A percentile compares a stretch with the other conserved stretches of the same genome.
Evolutionary conservation across 176 grass and related monocot species (phyloP).

Genomic region (Canna indica): DNA sequence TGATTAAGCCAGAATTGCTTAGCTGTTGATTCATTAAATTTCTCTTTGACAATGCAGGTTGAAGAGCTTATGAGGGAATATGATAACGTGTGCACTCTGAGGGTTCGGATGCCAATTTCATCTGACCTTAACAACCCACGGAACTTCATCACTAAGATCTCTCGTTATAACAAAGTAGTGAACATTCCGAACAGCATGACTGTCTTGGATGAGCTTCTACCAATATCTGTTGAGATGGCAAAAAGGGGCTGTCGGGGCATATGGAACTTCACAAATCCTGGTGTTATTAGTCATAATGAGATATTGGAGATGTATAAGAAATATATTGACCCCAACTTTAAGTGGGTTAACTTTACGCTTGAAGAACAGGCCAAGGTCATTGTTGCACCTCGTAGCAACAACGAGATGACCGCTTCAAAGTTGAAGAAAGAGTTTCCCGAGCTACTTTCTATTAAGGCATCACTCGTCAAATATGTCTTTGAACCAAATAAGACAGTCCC

Average conservation of each 20-base stretch:
- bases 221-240: slow-evolving; percentile 52
- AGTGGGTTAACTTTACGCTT: slow-evolving; percentile 51
- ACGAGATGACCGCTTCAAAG: slow-evolving; percentile 67
- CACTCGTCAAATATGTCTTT: slow-evolving; percentile 62
- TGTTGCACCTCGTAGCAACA: slow-evolving; percentile 66
- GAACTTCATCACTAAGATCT: slow-evolving; percentile 58
- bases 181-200: slow-evolving; percentile 67
- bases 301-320: slow-evolving; percentile 59
- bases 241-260: slow-evolving; percentile 50
- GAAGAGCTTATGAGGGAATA: slow-evolving; percentile 65
- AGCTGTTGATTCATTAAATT: neutral
- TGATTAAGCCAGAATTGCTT: neutral
- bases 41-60: slow-evolving; percentile 29
- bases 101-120: slow-evolving; percentile 62
- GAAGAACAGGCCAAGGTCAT: slow-evolving; percentile 90
- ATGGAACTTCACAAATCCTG: slow-evolving; percentile 65
- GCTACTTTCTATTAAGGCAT: slow-evolving; percentile 53
- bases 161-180: slow-evolving; percentile 54
- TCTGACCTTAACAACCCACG: slow-evolving; percentile 52
- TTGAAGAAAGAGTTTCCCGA: slow-evolving; percentile 66
- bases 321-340: slow-evolving; percentile 40
- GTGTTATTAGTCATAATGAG: slow-evolving; percentile 51
- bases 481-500: slow-evolving; percentile 62
- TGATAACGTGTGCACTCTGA: slow-evolving; percentile 52
- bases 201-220: slow-evolving; percentile 51